Percentiles rank a stretch among this genome's conserved stretches.
phyloP scores from a whole-genome alignment of 192 early-diverging fungal genomes.

The Entrophospora sp. region DNA sequence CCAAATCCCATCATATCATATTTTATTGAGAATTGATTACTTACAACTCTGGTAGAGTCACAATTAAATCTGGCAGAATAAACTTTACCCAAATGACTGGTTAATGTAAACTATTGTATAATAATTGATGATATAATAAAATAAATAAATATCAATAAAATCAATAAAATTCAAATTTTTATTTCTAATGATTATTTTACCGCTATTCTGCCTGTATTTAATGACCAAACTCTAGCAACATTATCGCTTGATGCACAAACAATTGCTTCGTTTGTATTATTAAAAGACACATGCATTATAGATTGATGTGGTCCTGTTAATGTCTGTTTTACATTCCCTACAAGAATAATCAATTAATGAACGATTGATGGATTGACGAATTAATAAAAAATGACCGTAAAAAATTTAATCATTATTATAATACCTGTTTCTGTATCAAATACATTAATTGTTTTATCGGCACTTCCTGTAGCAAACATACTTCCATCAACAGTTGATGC shows the following conservation, averaged over 20 bases:
- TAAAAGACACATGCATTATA: slow-evolving; percentile 77
- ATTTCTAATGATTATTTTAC: slow-evolving; percentile 28
- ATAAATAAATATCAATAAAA: background rate
- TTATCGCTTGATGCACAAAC: slow-evolving; percentile 86
- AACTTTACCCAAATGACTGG: slow-evolving; percentile 92
- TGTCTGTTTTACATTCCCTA: slow-evolving; percentile 25
- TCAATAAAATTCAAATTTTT: background rate
- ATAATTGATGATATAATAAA: background rate
- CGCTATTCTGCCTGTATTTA: slow-evolving; percentile 62
- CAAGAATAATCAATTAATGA: too few species aligned
- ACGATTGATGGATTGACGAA: background rate
- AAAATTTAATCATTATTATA: background rate
- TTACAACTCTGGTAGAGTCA: slow-evolving; percentile 68
- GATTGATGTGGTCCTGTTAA: slow-evolving; percentile 78
- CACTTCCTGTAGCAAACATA: slow-evolving; percentile 71
- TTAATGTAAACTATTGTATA: slow-evolving; percentile 70
- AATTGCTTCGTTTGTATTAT: slow-evolving; percentile 54
- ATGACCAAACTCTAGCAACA: slow-evolving; percentile 79
- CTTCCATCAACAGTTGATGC: slow-evolving; percentile 56
- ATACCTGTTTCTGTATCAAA: slow-evolving; percentile 66
- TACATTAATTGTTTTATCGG: slow-evolving; percentile 72
- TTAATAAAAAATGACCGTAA: background rate
- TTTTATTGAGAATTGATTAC: slow-evolving; percentile 6
- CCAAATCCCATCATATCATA: background rate
- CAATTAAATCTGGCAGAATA: slow-evolving; percentile 76